A percentile compares a stretch with the other conserved stretches of the same genome.
These are phyloP conservation scores for Hawksworthiomyces lignivorus DNA, from an alignment of 2,329 filamentous ascomycete species.

Conservation along the genomic window DNA sequence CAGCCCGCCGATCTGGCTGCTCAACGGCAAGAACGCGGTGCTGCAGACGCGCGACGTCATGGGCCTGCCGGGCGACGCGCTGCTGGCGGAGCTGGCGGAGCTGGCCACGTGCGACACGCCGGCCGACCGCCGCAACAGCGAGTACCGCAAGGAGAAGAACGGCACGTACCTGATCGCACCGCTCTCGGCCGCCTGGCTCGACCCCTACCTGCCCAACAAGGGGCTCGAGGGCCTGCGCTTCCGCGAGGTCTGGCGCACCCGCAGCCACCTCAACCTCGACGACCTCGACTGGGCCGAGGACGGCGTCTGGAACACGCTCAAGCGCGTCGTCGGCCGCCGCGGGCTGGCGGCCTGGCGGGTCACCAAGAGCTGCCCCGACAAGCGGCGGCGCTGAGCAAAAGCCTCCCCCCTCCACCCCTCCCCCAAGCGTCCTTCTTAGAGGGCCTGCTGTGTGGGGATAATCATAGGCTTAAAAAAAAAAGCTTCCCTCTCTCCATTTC, in stretches of 20 bases:
- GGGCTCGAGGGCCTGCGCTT: conserved; percentile 54
- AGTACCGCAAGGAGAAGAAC: conserved; percentile 53
- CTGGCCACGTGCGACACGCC: conserved; percentile 57
- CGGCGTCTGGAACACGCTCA: conserved; percentile 64
- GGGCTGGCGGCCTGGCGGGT: conserved; percentile 57
- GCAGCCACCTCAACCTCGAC: conserved; percentile 65
- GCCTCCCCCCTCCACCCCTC: too few relatives aligned
- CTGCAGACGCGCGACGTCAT: conserved; percentile 67
- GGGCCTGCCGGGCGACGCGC: conserved; percentile 54
- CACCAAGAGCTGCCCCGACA: conserved; percentile 48
- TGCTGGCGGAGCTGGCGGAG: conserved; percentile 51
- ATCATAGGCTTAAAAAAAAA: too few relatives aligned
- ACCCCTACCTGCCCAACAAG: conserved; percentile 53
- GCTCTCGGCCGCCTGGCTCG: conserved; percentile 61
- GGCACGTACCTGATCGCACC: conserved; percentile 68
- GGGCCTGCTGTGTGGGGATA: too few relatives aligned
- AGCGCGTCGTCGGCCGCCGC: conserved; percentile 56
- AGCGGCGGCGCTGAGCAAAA: neutral
- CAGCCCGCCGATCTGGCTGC: conserved; percentile 70
- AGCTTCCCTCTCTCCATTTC: too few relatives aligned
- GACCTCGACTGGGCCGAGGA: conserved; percentile 74
- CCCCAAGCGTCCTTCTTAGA: too few relatives aligned
- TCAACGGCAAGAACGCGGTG: conserved; percentile 67
- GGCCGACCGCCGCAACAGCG: conserved; percentile 44
- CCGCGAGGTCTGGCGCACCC: conserved; percentile 62